Percentiles rank a stretch among this genome's conserved stretches.
phyloP scores from a whole-genome alignment of 2,329 filamentous ascomycete genomes.

The Proliferodiscus dingleyae region DNA sequence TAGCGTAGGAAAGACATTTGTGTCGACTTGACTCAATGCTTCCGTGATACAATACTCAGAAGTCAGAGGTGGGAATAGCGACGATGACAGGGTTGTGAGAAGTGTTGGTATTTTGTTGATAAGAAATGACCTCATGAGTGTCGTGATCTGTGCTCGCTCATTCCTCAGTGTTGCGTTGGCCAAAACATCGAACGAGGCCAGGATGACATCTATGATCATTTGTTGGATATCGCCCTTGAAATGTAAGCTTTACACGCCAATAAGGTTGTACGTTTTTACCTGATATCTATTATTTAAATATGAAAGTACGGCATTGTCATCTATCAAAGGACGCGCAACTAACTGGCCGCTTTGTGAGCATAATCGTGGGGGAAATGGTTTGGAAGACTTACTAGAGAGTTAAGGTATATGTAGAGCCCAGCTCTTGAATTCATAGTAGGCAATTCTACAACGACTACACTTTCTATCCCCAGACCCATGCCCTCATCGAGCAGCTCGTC shows the following conservation, averaged over 20 bases:
- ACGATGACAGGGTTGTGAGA: constrained; percentile 51
- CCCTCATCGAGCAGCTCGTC: constrained; percentile 54
- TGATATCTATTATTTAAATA: constrained; percentile 83
- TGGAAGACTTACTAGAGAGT: constrained; percentile 63
- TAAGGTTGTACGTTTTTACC: constrained; percentile 39
- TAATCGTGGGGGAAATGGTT: background rate
- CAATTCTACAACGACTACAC: constrained; percentile 53
- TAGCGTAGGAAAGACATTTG: constrained; percentile 58
- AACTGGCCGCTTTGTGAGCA: constrained; percentile 51
- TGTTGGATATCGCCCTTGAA: constrained; percentile 67
- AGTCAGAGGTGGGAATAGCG: constrained; percentile 53
- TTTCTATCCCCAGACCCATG: constrained; percentile 42
- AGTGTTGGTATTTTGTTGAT: constrained; percentile 66
- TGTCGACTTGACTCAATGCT: constrained; percentile 58
- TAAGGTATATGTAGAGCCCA: constrained; percentile 80
- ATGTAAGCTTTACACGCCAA: constrained; percentile 26
- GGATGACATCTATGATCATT: constrained; percentile 75
- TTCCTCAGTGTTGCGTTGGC: constrained; percentile 78
- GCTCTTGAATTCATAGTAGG: constrained; percentile 71
- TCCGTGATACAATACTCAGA: constrained; percentile 62
- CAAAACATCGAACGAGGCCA: constrained; percentile 84
- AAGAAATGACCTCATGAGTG: constrained; percentile 79
- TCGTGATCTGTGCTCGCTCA: constrained; percentile 54
- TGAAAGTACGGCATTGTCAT: constrained; percentile 72
- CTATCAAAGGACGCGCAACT: constrained; percentile 73